phyloP scores from a whole-genome alignment of 225 moss, liverwort and hornwort genomes.

The Climacium dendroides region DNA sequence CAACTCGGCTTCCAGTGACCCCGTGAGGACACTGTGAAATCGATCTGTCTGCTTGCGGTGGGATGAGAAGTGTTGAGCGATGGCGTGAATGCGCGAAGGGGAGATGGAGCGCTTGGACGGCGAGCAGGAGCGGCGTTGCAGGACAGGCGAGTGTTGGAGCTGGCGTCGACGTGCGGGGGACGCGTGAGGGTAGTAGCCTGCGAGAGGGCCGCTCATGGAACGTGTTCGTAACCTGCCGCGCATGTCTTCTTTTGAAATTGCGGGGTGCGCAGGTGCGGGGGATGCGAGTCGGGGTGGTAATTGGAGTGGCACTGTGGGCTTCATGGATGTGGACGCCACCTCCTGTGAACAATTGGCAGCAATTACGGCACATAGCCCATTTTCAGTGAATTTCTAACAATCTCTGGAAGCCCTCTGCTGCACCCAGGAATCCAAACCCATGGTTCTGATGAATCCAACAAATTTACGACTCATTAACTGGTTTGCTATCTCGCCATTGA shows the following conservation, averaged over 20 bases:
- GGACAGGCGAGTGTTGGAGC: not conserved
- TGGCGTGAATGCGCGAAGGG: not conserved
- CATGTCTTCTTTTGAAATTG: not conserved
- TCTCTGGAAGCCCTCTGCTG: not conserved
- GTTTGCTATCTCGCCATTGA: not conserved
- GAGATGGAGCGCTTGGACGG: slow-evolving; percentile 9
- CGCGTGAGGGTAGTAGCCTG: slow-evolving; percentile 6
- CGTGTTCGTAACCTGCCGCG: not conserved
- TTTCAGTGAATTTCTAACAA: not conserved
- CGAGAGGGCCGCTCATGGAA: slow-evolving; percentile 22
- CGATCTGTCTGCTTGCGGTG: not conserved
- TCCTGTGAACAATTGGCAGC: not conserved
- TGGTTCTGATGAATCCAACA: not conserved
- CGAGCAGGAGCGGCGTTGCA: slow-evolving; percentile 6
- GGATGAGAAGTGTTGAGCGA: not conserved
- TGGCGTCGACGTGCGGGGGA: slow-evolving; percentile 3
- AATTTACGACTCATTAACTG: not conserved
- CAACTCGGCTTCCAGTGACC: not conserved
- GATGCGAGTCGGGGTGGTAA: not conserved
- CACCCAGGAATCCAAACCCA: not conserved
- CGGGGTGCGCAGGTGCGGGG: not conserved
- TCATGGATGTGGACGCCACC: not conserved
- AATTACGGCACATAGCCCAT: not conserved
- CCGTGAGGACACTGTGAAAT: not conserved
- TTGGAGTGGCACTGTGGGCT: not conserved